Evolutionary conservation across 257 asterid species (phyloP).

Genomic region (Gynochthodes officinalis): DNA sequence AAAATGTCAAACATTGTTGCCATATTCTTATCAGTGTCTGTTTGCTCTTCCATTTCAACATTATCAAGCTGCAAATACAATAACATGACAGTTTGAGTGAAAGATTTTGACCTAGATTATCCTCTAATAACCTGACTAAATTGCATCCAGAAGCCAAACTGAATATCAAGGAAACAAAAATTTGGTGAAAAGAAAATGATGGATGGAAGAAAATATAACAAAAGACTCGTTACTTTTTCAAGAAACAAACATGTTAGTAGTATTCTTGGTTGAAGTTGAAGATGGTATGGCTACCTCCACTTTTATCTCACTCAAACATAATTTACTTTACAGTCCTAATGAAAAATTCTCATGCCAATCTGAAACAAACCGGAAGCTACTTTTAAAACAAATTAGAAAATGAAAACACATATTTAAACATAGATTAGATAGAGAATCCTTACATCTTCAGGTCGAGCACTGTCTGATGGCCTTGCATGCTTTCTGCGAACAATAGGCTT

Average conservation of each 20-base stretch:
- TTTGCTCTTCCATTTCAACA: constrained; percentile 46
- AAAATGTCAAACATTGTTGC: constrained; percentile 72
- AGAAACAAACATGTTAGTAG: neutral
- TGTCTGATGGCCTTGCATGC: constrained; percentile 55
- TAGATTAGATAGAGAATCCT: neutral
- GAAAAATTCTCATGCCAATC: neutral
- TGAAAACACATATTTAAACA: neutral
- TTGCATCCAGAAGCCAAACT: neutral
- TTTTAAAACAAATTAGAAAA: neutral
- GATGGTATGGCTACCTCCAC: neutral
- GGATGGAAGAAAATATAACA: neutral
- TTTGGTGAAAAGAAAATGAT: neutral
- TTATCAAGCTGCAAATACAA: constrained; percentile 49
- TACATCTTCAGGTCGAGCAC: constrained; percentile 82
- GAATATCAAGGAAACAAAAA: neutral
- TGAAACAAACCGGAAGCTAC: neutral
- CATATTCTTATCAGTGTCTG: constrained; percentile 93
- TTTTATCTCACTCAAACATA: neutral
- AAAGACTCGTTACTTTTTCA: neutral
- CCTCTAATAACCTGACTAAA: neutral
- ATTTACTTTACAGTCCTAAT: neutral
- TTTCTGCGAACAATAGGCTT: constrained; percentile 54
- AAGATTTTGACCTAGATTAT: neutral
- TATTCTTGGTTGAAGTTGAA: neutral
- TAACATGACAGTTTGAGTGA: neutral